phyloP scores from a whole-genome alignment of 2,329 filamentous ascomycete genomes.

The Metarhizium guizhouense region DNA sequence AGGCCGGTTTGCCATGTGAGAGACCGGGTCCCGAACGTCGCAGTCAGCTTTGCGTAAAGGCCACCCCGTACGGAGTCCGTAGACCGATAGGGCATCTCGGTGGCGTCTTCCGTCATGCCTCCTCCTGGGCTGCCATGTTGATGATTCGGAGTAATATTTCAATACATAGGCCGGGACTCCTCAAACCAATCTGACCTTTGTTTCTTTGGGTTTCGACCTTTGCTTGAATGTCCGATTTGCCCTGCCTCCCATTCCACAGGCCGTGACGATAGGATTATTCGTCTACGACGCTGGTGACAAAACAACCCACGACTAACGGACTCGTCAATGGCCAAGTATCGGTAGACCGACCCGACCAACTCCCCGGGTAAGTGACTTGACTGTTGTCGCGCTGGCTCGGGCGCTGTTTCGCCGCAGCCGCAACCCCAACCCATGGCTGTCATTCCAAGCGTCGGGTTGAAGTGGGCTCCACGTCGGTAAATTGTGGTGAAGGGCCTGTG shows the following conservation, averaged over 20 bases:
- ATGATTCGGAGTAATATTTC: background rate
- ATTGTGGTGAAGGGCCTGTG: background rate
- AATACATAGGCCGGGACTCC: background rate
- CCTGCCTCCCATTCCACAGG: background rate
- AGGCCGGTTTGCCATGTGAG: too few species aligned
- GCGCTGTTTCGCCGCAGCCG: background rate
- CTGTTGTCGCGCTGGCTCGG: too few species aligned
- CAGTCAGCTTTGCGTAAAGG: background rate
- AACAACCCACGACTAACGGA: background rate
- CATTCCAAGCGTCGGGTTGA: background rate
- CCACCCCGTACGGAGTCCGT: background rate
- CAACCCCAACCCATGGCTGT: background rate
- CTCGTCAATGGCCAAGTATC: background rate
- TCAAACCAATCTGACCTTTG: background rate
- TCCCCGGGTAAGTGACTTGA: background rate
- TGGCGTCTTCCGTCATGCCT: background rate
- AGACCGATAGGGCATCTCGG: background rate
- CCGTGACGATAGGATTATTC: too few species aligned
- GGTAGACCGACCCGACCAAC: background rate
- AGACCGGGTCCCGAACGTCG: background rate
- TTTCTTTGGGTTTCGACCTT: background rate
- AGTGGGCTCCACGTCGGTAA: background rate
- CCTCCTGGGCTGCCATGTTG: background rate
- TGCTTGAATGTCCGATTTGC: background rate
- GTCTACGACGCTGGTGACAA: background rate